Evolutionary conservation across 805 yeast species (phyloP), one percentile per base, ranked within the genome.

Genomic region (Candida golubevii): DNA sequence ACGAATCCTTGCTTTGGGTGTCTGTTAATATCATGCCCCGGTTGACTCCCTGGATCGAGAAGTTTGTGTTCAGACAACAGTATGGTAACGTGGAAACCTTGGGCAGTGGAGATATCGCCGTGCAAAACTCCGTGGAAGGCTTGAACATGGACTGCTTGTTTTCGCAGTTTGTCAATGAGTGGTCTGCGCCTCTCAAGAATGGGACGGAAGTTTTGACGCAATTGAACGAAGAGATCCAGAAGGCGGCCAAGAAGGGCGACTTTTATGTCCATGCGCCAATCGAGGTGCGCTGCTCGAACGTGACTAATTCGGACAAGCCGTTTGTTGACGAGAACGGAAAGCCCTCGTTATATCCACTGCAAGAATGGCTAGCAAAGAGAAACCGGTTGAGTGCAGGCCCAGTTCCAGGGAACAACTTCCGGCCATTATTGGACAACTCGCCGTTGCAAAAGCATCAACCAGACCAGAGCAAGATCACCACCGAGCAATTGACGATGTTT

Each of bases 61-160:
- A 74, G 52, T 89, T 89, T 71, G 87, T 89, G 1, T 93, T 93
- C 59, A 71, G 75, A 14, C 83, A 86, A 61, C 97, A 88, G 66
- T 90, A 85, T 58, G 96, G 96, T 7, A 66, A 71, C 37, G 79
- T 81, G 26, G 90, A 84, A 57, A 82, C 86, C 7, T 71, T 75
- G 33, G 80, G 83, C 32, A 62, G 61, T n/a, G 81, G 80, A 29
- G 82, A 77, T 43, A 65, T 77, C 39, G 85, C 87, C 2, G 88
- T 90, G 9, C 88, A 83, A 57, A 77, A 79, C 46, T 84, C 96
- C 4, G 91, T 87, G 36, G 87, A 85, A 47, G 96, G 91, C 7
- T 79, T 91, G 57, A 88, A 87, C 63, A 88, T 91, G 96, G 98
- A 93, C 69, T 93, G 98, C 63, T 70, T 91, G 54, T 91, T 88